Base-by-base conservation (phyloP, 495 filamentous ascomycete genomes). In the Aspergillus sparsus region DNA sequence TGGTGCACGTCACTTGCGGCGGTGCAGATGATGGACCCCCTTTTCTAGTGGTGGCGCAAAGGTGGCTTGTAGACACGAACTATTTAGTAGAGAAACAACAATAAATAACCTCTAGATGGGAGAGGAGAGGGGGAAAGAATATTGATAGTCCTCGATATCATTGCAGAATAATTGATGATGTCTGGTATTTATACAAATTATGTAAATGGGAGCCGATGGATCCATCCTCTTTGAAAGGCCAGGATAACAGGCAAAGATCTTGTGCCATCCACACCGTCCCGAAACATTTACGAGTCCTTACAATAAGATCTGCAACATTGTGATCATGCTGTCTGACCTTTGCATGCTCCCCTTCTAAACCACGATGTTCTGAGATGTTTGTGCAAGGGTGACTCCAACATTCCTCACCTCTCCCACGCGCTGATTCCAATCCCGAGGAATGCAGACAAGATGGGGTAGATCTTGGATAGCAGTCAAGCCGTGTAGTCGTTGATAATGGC, bases 241-340 rank as follows among this genome's bases (percentile, higher is more conserved):
- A 27, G 21, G 21, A 27, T 27, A 27, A 27, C 3, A 27, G 9
- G n/a, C 16, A 3, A 16, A 51, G 11, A 49, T 45, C 42, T 57
- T 15, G 34, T 18, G 35, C 31, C 18, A 45, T 44, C 12, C n/a
- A 16, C 39, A 2, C 21, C 21, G 21, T 27, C 21, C 21, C 51
- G 47, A 62, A 59, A 60, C 46, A 33, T 18, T 34, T 39, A 34
- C 13, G 33, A 15, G 18, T 27, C 21, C 1, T 27, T 27, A 27
- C 21, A 27, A 27, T 37, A 42, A 21, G 37, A 36, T 49, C 39
- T 44, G 51, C 55, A 39, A 55, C 37, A 32, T 54, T 57, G 62
- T 67, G 61, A 67, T 64, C 55, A 9, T 49, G 47, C 37, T 57
- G 61, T 59, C 65, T 64, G 61, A 64, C 61, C 61, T 41, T 42